phyloP scores from a whole-genome alignment of 2,329 filamentous ascomycete genomes.

The Ceratocystis diversiconidia region DNA sequence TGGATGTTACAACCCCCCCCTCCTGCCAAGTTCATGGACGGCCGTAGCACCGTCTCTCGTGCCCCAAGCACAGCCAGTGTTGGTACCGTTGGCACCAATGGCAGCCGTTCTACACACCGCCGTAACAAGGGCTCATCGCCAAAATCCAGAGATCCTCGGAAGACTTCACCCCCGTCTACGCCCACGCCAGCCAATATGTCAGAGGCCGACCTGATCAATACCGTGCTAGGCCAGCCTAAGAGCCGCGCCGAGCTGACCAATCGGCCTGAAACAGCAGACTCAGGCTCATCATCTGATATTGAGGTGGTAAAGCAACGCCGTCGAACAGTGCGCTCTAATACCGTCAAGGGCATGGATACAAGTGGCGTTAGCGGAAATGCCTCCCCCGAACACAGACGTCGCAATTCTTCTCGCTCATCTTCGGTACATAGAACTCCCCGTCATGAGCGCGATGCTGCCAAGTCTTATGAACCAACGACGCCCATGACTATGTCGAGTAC shows the following conservation, averaged over 20 bases:
- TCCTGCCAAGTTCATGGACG: slow-evolving; percentile 80
- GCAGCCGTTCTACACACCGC: slow-evolving; percentile 14
- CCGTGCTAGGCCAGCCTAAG: slow-evolving; percentile 25
- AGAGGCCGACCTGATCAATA: slow-evolving; percentile 33
- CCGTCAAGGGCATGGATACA: slow-evolving; percentile 12
- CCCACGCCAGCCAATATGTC: slow-evolving; percentile 21
- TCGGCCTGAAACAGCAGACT: slow-evolving; percentile 11
- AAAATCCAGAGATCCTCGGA: slow-evolving; percentile 18
- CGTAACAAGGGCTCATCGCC: slow-evolving; percentile 21
- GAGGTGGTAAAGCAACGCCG: slow-evolving; percentile 15
- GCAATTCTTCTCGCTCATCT: neutral
- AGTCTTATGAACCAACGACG: slow-evolving; percentile 15
- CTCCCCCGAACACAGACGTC: neutral
- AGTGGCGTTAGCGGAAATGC: neutral
- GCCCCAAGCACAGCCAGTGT: slow-evolving; percentile 42
- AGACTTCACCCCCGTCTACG: slow-evolving; percentile 16
- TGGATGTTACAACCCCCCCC: slow-evolving; percentile 94
- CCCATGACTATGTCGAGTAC: slow-evolving; percentile 14
- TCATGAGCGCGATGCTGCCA: neutral
- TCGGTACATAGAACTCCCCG: neutral
- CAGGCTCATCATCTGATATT: slow-evolving; percentile 15
- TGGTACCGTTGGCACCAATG: slow-evolving; percentile 12
- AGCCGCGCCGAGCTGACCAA: slow-evolving; percentile 14
- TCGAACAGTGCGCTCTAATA: slow-evolving; percentile 11
- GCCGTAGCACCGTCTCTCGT: slow-evolving; percentile 57